phyloP scores from a whole-genome alignment of 2,329 filamentous ascomycete genomes.

The Fusarium illudens region DNA sequence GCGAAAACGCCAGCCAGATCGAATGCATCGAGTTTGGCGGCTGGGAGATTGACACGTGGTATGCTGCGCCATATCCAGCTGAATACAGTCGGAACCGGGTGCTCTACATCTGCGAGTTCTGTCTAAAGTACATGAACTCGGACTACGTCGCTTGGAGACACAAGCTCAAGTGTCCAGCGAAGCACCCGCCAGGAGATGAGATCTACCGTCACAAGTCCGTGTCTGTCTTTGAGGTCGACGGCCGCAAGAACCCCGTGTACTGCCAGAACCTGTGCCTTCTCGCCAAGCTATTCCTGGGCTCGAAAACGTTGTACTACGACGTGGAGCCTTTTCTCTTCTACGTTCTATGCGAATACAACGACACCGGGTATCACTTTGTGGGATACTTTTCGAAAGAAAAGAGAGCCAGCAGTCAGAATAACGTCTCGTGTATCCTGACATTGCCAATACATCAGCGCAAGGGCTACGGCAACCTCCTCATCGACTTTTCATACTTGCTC shows the following conservation, averaged over 20 bases:
- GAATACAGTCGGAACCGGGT: slow-evolving; percentile 97
- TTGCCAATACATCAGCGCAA: slow-evolving; percentile 96
- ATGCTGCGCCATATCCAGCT: slow-evolving; percentile 96
- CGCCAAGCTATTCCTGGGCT: slow-evolving; percentile 96
- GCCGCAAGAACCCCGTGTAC: slow-evolving; percentile 96
- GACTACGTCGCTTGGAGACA: slow-evolving; percentile 98
- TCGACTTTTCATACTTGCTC: slow-evolving; percentile 97
- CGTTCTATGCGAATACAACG: slow-evolving; percentile 93
- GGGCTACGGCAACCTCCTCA: slow-evolving; percentile 94
- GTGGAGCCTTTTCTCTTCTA: slow-evolving; percentile 98
- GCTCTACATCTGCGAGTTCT: slow-evolving; percentile 99
- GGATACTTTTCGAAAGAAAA: slow-evolving; percentile 99
- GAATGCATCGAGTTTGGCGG: slow-evolving; percentile 98
- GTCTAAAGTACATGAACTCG: slow-evolving; percentile 99
- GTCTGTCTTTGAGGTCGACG: slow-evolving; percentile 97
- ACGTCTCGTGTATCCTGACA: slow-evolving; percentile 96
- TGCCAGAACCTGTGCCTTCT: slow-evolving; percentile 97
- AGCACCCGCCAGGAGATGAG: slow-evolving; percentile 96
- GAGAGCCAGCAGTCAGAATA: slow-evolving; percentile 91
- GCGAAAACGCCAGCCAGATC: slow-evolving; percentile 93
- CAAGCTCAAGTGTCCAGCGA: slow-evolving; percentile 95
- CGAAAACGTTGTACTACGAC: slow-evolving; percentile 98
- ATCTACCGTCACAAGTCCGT: slow-evolving; percentile 93
- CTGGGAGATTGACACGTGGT: slow-evolving; percentile 99
- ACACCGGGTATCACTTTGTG: slow-evolving; percentile 92